A percentile compares a stretch with the other conserved stretches of the same genome.
These are phyloP conservation scores for Cyclocybe cylindracea DNA, from an alignment of 768 basidiomycete species.

Conservation along the genomic window DNA sequence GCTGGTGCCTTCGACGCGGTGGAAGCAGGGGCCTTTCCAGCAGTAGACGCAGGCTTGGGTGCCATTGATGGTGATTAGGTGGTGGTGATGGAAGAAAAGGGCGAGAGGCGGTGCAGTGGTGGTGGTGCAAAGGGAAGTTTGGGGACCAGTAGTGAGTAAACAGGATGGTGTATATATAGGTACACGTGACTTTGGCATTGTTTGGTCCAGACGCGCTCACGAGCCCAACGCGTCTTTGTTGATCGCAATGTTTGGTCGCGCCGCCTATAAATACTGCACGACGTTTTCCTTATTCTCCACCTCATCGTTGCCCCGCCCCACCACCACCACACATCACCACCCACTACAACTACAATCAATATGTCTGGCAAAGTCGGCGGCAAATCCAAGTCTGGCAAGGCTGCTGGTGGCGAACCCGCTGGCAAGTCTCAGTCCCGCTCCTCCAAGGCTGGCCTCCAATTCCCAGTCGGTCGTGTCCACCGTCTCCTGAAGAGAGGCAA, in stretches of 20 bases:
- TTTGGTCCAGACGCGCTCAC: constrained; percentile 37
- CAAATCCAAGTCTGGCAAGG: constrained; percentile 51
- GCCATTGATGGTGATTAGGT: constrained; percentile 51
- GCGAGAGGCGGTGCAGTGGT: constrained; percentile 22
- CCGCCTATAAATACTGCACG: constrained; percentile 35
- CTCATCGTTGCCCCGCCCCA: constrained; percentile 11
- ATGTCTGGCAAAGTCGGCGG: constrained; percentile 46
- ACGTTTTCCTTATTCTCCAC: constrained; percentile 9
- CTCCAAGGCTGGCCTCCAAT: constrained; percentile 75
- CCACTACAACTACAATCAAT: constrained; percentile 12
- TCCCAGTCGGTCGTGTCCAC: constrained; percentile 93
- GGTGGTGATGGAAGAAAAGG: constrained; percentile 8
- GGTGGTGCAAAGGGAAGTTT: constrained; percentile 33
- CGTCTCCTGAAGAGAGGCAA: constrained; percentile 87
- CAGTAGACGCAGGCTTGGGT: constrained; percentile 82
- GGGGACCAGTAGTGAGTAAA: constrained; percentile 12
- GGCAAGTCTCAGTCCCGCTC: constrained; percentile 71
- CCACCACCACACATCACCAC: constrained; percentile 11
- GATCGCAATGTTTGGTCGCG: constrained; percentile 20
- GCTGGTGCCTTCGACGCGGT: constrained; percentile 76
- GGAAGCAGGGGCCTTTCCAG: constrained; percentile 79
- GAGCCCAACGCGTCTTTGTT: constrained; percentile 35
- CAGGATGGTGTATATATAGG: constrained; percentile 36
- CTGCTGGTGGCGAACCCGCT: constrained; percentile 52
- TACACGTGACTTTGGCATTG: constrained; percentile 47